A percentile compares a stretch with the other conserved stretches of the same genome.
Conservation (phyloP, 305 asterid genomes). For the Fraxinus floribunda region DNA sequence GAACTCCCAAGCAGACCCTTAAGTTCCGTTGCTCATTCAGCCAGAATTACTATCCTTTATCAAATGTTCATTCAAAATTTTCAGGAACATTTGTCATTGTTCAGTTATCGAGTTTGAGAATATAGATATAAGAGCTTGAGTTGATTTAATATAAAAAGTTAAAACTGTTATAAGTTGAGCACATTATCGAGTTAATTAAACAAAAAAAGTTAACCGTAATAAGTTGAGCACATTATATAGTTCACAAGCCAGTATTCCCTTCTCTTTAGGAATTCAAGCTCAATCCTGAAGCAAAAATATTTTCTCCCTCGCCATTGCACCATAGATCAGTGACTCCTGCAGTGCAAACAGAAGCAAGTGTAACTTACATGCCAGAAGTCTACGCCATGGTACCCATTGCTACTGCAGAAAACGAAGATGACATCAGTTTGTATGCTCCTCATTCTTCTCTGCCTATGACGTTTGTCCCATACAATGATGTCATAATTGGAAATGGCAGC, state of each 20-base stretch:
- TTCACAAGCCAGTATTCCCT: constrained; percentile 19
- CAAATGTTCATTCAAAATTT: not conserved
- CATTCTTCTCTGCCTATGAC: constrained; percentile 53
- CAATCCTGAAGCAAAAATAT: constrained; percentile 81
- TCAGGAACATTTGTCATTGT: not conserved
- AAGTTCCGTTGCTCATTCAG: not conserved
- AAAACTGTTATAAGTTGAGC: not conserved
- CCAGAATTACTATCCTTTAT: not conserved
- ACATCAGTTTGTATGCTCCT: constrained; percentile 37
- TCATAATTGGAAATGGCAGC: constrained; percentile 45
- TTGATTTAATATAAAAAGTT: not conserved
- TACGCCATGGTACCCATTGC: constrained; percentile 43
- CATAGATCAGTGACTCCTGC: constrained; percentile 51
- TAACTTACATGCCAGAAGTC: constrained; percentile 42
- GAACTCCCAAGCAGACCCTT: not conserved
- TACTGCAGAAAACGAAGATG: constrained; percentile 48
- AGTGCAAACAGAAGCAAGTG: constrained; percentile 41
- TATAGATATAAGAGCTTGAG: not conserved
- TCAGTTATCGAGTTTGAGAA: not conserved
- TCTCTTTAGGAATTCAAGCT: constrained; percentile 69
- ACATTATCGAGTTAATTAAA: constrained; percentile 2
- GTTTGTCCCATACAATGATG: constrained; percentile 43
- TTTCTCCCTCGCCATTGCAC: constrained; percentile 57
- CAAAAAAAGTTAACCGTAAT: not conserved
- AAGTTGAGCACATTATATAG: not conserved